Percentiles rank a stretch among this genome's conserved stretches.
Evolutionary conservation across 148 eudicot genomes (phyloP).

Genomic region (Heliosperma pusillum): DNA sequence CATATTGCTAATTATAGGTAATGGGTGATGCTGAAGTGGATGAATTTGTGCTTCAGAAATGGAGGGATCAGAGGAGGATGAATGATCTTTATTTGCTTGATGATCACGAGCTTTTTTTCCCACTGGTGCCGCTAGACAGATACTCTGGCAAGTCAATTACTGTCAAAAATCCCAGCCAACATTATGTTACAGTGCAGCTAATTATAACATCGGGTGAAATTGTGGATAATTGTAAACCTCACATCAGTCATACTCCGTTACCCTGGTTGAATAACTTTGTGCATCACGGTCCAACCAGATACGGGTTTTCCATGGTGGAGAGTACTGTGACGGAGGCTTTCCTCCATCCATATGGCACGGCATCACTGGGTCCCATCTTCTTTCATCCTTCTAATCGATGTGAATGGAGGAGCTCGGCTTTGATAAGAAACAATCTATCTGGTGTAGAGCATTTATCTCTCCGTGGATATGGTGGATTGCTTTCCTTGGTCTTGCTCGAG

Average conservation of each 20-base stretch:
- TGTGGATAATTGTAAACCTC: conserved; percentile 44
- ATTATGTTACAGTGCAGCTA: conserved; percentile 71
- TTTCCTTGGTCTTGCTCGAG: conserved; percentile 58
- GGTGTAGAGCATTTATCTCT: conserved; percentile 78
- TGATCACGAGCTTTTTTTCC: conserved; percentile 49
- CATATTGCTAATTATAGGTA: conserved; percentile 37
- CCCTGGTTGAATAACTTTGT: conserved; percentile 40
- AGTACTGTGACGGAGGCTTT: conserved; percentile 58
- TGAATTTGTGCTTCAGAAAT: conserved; percentile 52
- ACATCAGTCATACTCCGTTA: conserved; percentile 39
- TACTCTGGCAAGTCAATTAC: conserved; percentile 46
- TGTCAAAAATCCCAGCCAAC: conserved; percentile 63
- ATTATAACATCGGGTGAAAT: conserved; percentile 53
- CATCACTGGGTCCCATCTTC: conserved; percentile 51
- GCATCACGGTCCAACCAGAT: conserved; percentile 38
- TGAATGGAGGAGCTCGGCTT: conserved; percentile 73
- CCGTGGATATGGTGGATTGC: conserved; percentile 68
- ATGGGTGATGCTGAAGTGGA: conserved; percentile 45
- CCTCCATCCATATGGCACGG: conserved; percentile 59
- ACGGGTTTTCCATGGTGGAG: conserved; percentile 60
- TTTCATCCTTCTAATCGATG: conserved; percentile 78
- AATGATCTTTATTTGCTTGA: conserved; percentile 48
- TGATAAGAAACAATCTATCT: conserved; percentile 77
- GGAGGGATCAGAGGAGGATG: conserved; percentile 59
- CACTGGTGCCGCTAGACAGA: conserved; percentile 55